Evolutionary conservation across 1,284 basidiomycete species (phyloP).

Genomic region (Hortiboletus rubellus): DNA sequence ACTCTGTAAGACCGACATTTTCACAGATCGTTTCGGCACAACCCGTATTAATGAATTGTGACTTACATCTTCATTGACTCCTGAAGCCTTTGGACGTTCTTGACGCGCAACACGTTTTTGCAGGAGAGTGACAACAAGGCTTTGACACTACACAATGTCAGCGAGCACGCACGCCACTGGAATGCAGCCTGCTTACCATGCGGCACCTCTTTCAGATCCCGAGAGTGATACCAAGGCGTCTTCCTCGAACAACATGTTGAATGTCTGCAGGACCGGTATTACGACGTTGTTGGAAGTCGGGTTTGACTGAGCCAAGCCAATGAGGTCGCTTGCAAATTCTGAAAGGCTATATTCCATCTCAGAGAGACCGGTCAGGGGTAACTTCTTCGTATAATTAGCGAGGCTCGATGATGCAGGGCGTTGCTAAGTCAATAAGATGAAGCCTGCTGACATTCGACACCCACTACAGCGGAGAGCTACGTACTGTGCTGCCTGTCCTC

Average conservation of each 20-base stretch:
- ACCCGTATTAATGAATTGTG: conserved; percentile 17
- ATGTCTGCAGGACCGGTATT: conserved; percentile 75
- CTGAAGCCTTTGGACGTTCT: conserved; percentile 75
- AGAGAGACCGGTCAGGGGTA: conserved; percentile 43
- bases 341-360: conserved; percentile 45
- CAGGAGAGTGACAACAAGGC: conserved; percentile 54
- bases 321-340: conserved; percentile 55
- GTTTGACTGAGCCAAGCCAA: conserved; percentile 53
- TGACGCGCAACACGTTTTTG: conserved; percentile 64
- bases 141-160: conserved; percentile 38
- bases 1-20: conserved; percentile 44
- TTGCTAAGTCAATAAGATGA: conserved; percentile 49
- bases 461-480: conserved; percentile 29
- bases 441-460: conserved; percentile 7
- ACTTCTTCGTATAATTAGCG: conserved; percentile 51
- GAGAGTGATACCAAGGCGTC: conserved; percentile 53
- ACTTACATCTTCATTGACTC: conserved; percentile 80
- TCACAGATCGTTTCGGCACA: conserved; percentile 11
- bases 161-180: conserved; percentile 22
- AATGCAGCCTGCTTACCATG: conserved; percentile 45
- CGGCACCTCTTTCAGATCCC: conserved; percentile 45
- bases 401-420: conserved; percentile 64
- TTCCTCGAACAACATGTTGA: conserved; percentile 70
- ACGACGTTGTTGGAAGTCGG: conserved; percentile 67
- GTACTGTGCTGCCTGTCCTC: conserved; percentile 79